Percentiles rank a stretch among this genome's conserved stretches.
phyloP scores from a whole-genome alignment of 345 rosid genomes.

The Citrus australasica region DNA sequence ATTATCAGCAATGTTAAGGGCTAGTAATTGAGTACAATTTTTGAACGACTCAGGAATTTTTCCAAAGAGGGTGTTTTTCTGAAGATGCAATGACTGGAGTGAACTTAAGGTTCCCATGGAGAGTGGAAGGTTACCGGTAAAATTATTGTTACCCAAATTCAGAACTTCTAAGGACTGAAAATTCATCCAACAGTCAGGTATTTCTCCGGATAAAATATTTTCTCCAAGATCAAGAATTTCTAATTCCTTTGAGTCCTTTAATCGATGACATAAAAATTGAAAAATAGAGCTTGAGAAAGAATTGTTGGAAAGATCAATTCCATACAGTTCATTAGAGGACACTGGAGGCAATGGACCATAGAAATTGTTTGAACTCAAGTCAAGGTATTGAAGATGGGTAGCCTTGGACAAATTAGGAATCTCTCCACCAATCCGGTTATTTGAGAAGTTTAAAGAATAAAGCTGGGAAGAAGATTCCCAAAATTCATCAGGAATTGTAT shows the following conservation, averaged over 20 bases:
- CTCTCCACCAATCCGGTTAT: constrained; percentile 24
- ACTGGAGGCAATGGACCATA: constrained; percentile 13
- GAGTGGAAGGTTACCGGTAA: background rate
- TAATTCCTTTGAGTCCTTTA: background rate
- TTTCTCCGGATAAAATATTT: constrained; percentile 15
- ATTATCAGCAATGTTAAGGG: background rate
- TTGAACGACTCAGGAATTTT: background rate
- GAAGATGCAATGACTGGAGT: background rate
- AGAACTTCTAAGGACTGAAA: background rate
- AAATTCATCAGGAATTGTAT: background rate
- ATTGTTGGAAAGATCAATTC: constrained; percentile 37
- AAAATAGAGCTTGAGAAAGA: constrained; percentile 32
- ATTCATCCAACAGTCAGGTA: constrained; percentile 7
- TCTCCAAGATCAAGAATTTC: constrained; percentile 31
- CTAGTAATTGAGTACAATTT: background rate
- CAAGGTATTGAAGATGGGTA: background rate
- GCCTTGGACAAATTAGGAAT: constrained; percentile 16
- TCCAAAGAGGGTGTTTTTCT: background rate
- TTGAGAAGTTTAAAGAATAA: constrained; percentile 21
- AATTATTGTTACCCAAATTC: background rate
- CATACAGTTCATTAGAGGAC: background rate
- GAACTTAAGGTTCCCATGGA: constrained; percentile 1
- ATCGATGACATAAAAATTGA: constrained; percentile 17
- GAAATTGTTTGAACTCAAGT: constrained; percentile 23
- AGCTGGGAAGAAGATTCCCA: background rate